Percentiles rank a stretch among this genome's conserved stretches.
Evolutionary conservation across 2,329 filamentous ascomycete species (phyloP).

Genomic region (Colletotrichum filicis): DNA sequence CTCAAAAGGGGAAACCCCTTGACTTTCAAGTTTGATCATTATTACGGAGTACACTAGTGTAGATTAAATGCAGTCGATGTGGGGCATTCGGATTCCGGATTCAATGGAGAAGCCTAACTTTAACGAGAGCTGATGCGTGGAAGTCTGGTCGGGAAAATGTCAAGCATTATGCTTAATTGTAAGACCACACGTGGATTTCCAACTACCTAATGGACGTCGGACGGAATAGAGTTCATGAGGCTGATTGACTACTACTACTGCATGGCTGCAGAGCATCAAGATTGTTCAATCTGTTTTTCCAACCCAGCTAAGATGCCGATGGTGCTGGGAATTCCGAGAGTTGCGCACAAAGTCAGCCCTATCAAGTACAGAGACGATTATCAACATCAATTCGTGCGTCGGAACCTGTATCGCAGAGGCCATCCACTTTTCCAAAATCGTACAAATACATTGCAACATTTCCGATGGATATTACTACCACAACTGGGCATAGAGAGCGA

Average conservation of each 20-base stretch:
- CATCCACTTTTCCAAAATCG: too few species aligned
- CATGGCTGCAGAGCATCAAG: neutral
- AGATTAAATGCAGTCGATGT: neutral
- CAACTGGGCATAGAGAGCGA: too few species aligned
- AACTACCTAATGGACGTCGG: neutral
- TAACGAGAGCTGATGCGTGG: neutral
- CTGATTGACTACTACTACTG: neutral
- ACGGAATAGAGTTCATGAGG: neutral
- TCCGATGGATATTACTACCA: too few species aligned
- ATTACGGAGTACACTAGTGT: too few species aligned
- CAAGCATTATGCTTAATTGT: slow-evolving; percentile 21
- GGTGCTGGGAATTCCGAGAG: neutral
- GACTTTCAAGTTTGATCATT: too few species aligned
- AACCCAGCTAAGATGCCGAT: too few species aligned
- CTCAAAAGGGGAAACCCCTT: too few species aligned
- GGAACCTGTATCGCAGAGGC: too few species aligned
- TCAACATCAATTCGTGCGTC: too few species aligned
- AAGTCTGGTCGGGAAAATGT: neutral
- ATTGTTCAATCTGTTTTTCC: neutral
- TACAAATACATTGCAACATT: too few species aligned
- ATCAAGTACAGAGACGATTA: neutral
- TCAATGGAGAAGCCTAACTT: neutral
- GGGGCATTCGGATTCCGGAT: neutral
- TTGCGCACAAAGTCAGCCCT: neutral
- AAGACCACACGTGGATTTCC: neutral